Percentiles rank a stretch among this genome's conserved stretches.
Evolutionary conservation across 2,329 filamentous ascomycete species (phyloP).

Genomic region (Trichoderma sp.): DNA sequence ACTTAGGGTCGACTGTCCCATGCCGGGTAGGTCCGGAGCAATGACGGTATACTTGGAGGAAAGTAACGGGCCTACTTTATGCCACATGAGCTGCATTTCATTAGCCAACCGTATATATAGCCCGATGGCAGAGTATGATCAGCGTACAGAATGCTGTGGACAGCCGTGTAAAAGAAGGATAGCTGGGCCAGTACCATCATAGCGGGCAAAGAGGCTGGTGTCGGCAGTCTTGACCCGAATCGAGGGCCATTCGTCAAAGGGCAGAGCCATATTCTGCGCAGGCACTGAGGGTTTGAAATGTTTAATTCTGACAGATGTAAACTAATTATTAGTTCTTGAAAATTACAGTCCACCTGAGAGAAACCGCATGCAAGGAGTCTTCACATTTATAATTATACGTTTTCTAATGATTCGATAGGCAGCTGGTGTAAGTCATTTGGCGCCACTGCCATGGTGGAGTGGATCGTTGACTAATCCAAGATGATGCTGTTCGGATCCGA

Average conservation of each 20-base stretch:
- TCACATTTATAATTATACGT: neutral
- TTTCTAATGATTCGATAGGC: neutral
- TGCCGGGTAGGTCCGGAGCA: conserved; percentile 45
- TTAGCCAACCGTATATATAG: too few relatives aligned
- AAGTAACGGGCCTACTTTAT: conserved; percentile 43
- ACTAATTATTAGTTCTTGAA: neutral
- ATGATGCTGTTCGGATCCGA: neutral
- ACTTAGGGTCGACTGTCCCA: conserved; percentile 45
- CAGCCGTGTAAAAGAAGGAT: conserved; percentile 1
- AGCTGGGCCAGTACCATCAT: conserved; percentile 1
- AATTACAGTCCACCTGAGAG: rapidly evolving
- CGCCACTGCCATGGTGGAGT: neutral
- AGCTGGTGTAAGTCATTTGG: too few relatives aligned
- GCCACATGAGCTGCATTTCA: conserved; percentile 42
- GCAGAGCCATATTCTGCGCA: neutral
- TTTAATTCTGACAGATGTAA: neutral
- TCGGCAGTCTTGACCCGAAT: conserved; percentile 6
- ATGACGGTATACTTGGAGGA: conserved; percentile 48
- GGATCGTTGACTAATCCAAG: neutral
- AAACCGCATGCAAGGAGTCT: too few relatives aligned
- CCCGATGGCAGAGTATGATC: too few relatives aligned
- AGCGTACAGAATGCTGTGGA: conserved; percentile 13
- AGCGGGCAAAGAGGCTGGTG: conserved; percentile 10
- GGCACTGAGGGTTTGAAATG: neutral
- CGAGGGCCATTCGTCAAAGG: conserved; percentile 12